Base-by-base conservation (phyloP, 2,329 filamentous ascomycete species). In the Paecilomyces formosus region DNA sequence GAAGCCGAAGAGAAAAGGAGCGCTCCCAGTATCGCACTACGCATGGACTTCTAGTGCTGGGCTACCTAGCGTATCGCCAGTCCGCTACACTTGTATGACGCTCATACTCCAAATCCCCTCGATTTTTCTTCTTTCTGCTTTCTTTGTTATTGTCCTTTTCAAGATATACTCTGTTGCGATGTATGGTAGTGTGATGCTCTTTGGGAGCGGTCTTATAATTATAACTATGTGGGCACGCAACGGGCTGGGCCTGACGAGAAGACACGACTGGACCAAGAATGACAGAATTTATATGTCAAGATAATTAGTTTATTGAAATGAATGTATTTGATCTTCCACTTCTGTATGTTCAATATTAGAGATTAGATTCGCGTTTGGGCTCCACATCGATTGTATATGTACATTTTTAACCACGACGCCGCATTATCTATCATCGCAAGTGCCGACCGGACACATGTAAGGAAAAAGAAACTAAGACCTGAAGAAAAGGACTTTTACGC, bases 1-100 rank as follows among this genome's bases (percentile, higher is more conserved):
- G 79, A 76, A 59, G 76, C 79, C 59, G 82, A 78, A 28, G 85
- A 85, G 55, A 76, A 78, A 54, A 77, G 78, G 54, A 78, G 74
- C 51, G 78, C 80, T 73, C 94, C 94, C 12, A 94, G 81, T 62
- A 99, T 99, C 80, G 91, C 91, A 57, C 75, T 99, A 70, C 94
- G 95, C 82, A 95, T 97, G 89, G 82, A 96, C 73, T 97, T 99
- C 81, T 90, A 63, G 31, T 45, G 1, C 24, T 11, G 28, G 28
- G 30, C 30, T 31, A 31, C 30, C 11, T 31, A 31, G 24, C 24
- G 6, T 26, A 26, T 26, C 24, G 24, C 24, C 1, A 26, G 24
- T 4, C 24, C 24, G 3, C 1, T 26, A 3, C 24, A 6, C 24
- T 26, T 26, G 6, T 26, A 26, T 6, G 24, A 26, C 6, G 24